These are phyloP conservation scores for Chytriomyces sp. DNA, from an alignment of 192 early-diverging fungal genomes.

Conservation along the genomic window DNA sequence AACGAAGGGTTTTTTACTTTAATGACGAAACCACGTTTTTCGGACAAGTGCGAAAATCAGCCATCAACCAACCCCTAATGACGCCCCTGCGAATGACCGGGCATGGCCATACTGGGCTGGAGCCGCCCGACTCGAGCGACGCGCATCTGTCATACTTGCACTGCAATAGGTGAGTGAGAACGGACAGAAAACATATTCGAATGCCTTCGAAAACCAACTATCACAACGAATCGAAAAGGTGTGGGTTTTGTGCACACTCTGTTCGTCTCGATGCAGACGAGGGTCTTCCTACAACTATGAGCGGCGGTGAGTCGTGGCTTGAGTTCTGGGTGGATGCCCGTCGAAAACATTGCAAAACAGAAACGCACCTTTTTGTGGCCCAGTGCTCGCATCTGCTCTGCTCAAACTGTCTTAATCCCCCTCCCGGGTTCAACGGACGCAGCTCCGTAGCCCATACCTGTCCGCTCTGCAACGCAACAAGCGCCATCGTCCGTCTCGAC, in stretches of 20 bases:
- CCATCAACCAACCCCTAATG: neutral
- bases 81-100: neutral
- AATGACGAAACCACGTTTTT: neutral
- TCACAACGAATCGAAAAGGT: too few species aligned
- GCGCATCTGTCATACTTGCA: slow-evolving; percentile 8
- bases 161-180: slow-evolving; percentile 7
- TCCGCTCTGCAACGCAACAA: neutral
- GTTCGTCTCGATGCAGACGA: neutral
- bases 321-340: neutral
- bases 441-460: neutral
- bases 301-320: neutral
- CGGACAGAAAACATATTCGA: neutral
- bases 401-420: neutral
- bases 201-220: neutral
- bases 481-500: neutral
- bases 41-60: too few species aligned
- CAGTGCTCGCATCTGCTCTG: slow-evolving; percentile 24
- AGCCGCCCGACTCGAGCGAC: neutral
- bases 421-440: neutral
- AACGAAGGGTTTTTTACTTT: neutral
- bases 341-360: neutral
- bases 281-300: neutral
- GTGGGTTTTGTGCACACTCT: neutral
- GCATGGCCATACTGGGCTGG: neutral
- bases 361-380: slow-evolving; percentile 6